Percentiles rank a stretch among this genome's conserved stretches.
phyloP scores from a whole-genome alignment of 257 asterid species.

The Salvia splendens region DNA sequence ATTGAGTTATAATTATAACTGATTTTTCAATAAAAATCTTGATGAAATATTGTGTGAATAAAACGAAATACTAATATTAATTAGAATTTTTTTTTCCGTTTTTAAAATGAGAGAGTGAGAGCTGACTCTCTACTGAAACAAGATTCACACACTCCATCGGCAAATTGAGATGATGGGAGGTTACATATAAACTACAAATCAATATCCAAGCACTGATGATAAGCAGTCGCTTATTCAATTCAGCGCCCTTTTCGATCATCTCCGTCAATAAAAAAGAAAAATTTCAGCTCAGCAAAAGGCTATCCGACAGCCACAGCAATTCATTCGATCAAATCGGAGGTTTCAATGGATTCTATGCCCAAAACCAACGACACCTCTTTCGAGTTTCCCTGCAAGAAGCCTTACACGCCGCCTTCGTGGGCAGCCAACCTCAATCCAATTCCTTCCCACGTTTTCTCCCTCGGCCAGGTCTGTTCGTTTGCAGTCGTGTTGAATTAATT shows the following conservation, averaged over 20 bases:
- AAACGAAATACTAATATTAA: too few relatives aligned
- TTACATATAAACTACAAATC: too few relatives aligned
- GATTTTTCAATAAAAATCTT: too few relatives aligned
- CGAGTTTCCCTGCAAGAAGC: conserved; percentile 62
- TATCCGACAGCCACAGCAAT: conserved; percentile 19
- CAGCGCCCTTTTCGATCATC: background rate
- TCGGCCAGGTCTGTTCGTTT: conserved; percentile 60
- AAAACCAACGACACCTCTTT: conserved; percentile 42
- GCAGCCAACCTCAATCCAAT: conserved; percentile 71
- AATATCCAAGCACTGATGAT: too few relatives aligned
- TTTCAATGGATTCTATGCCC: conserved; percentile 40
- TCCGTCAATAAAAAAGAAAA: conserved; percentile 26
- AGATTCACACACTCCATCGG: too few relatives aligned
- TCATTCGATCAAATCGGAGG: conserved; percentile 31
- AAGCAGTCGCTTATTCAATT: too few relatives aligned
- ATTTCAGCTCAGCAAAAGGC: conserved; percentile 12
- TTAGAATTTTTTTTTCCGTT: too few relatives aligned
- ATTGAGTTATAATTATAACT: too few relatives aligned
- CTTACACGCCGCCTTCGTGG: conserved; percentile 80
- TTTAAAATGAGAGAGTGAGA: too few relatives aligned
- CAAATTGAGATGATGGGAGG: too few relatives aligned
- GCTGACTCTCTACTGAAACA: too few relatives aligned
- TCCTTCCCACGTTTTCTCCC: conserved; percentile 69
- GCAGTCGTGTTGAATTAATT: background rate
- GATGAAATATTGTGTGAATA: too few relatives aligned